A percentile compares a stretch with the other conserved stretches of the same genome.
Evolutionary conservation across 1,284 basidiomycete species (phyloP).

Genomic region (Thelephora terrestris): DNA sequence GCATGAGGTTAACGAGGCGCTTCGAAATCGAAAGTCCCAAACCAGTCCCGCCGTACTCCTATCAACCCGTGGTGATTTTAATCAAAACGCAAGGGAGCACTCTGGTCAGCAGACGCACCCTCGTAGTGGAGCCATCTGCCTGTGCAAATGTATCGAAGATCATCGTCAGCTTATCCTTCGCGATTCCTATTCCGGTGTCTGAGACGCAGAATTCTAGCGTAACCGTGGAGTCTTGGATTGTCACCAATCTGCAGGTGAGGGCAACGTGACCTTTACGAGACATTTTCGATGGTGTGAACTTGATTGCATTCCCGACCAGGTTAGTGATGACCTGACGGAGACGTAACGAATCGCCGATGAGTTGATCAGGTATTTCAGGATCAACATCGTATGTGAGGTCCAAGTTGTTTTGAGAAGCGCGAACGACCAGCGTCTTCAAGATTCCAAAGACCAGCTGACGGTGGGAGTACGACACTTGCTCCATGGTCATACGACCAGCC

Average conservation of each 20-base stretch:
- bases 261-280: slow-evolving; percentile 85
- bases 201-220: slow-evolving; percentile 96
- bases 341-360: slow-evolving; percentile 94
- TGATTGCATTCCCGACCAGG: slow-evolving; percentile 90
- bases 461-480: slow-evolving; percentile 96
- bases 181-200: slow-evolving; percentile 98
- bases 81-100: slow-evolving; percentile 3
- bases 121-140: slow-evolving; percentile 90
- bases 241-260: slow-evolving; percentile 74
- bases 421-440: slow-evolving; percentile 95
- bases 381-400: slow-evolving; percentile 97
- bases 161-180: slow-evolving; percentile 95
- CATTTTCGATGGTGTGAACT: slow-evolving; percentile 82
- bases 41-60: slow-evolving; percentile 98
- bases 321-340: slow-evolving; percentile 93
- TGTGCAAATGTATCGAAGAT: slow-evolving; percentile 99
- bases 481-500: slow-evolving; percentile 99
- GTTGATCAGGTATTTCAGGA: slow-evolving; percentile 91
- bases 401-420: slow-evolving; percentile 95
- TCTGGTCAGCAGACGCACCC: slow-evolving; percentile 35
- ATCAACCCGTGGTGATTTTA: slow-evolving; percentile 6
- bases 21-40: slow-evolving; percentile 94
- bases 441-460: slow-evolving; percentile 96
- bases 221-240: slow-evolving; percentile 67
- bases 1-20: slow-evolving; percentile 94